A percentile compares a stretch with the other conserved stretches of the same genome.
phyloP scores from a whole-genome alignment of 129 eudicot species.

The Tanacetum coccineum region DNA sequence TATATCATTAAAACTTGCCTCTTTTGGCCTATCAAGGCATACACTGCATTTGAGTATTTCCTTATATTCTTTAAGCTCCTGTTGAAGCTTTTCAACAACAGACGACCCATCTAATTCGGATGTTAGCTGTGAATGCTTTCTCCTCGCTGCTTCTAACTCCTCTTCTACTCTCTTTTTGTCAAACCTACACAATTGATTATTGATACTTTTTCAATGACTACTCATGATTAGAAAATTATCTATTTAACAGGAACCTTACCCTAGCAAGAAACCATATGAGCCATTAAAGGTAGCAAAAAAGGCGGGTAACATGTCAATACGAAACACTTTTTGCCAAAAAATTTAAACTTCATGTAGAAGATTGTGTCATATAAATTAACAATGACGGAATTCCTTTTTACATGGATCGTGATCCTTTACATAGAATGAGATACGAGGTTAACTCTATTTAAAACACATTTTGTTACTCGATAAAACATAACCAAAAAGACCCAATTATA shows the following conservation, averaged over 20 bases:
- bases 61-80: constrained; percentile 79
- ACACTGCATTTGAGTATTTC: constrained; percentile 93
- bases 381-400: neutral
- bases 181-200: constrained; percentile 44
- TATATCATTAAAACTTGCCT: constrained; percentile 42
- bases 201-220: too few species aligned
- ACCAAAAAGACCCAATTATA: neutral
- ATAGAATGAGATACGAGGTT: too few species aligned
- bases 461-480: neutral
- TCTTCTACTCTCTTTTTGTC: constrained; percentile 84
- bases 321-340: too few species aligned
- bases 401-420: too few species aligned
- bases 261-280: too few species aligned
- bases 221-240: too few species aligned
- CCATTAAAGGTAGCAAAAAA: too few species aligned
- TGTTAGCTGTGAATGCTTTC: constrained; percentile 57
- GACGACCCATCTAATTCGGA: constrained; percentile 69
- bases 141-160: constrained; percentile 72
- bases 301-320: too few species aligned
- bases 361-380: neutral
- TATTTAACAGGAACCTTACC: too few species aligned
- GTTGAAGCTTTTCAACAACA: constrained; percentile 63
- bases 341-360: too few species aligned
- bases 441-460: too few species aligned
- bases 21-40: constrained; percentile 90